Evolutionary conservation across 1,139 yeast species (phyloP).

Genomic region (Yamadazyma jaroonii): DNA sequence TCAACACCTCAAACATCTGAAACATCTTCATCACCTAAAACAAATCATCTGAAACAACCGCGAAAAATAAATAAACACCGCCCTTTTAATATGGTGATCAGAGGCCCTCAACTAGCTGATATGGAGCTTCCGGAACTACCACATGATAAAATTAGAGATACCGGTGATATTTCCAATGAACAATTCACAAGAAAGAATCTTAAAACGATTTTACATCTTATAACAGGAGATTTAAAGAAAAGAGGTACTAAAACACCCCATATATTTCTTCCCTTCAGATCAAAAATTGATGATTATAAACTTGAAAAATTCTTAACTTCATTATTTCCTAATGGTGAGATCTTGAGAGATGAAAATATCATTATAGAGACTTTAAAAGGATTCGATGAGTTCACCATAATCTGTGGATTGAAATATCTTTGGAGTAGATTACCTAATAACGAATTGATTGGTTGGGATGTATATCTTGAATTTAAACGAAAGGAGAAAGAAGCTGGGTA

Average conservation of each 20-base stretch:
- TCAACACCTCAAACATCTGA: background rate
- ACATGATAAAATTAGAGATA: constrained; percentile 7
- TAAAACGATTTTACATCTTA: constrained; percentile 59
- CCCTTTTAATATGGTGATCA: constrained; percentile 11
- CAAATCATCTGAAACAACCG: background rate
- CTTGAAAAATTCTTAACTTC: constrained; percentile 50
- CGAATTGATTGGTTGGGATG: constrained; percentile 84
- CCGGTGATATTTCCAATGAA: constrained; percentile 17
- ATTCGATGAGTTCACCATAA: constrained; percentile 65
- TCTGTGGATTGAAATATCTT: constrained; percentile 72
- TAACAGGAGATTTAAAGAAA: constrained; percentile 62
- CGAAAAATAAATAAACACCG: too few species aligned
- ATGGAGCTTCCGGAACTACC: constrained; percentile 31
- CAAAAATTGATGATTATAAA: constrained; percentile 57
- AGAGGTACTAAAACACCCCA: constrained; percentile 61
- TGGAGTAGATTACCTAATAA: constrained; percentile 84
- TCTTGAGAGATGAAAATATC: constrained; percentile 25
- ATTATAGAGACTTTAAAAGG: constrained; percentile 36
- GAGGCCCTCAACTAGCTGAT: constrained; percentile 11
- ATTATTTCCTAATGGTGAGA: constrained; percentile 53
- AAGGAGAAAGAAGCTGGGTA: constrained; percentile 62
- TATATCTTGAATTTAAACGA: constrained; percentile 66
- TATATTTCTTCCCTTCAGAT: constrained; percentile 66
- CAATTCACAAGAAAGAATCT: constrained; percentile 64
- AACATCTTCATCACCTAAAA: background rate